A percentile compares a stretch with the other conserved stretches of the same genome.
phyloP scores from a whole-genome alignment of 2,329 filamentous ascomycete species.

The Lecanicillium sp. region DNA sequence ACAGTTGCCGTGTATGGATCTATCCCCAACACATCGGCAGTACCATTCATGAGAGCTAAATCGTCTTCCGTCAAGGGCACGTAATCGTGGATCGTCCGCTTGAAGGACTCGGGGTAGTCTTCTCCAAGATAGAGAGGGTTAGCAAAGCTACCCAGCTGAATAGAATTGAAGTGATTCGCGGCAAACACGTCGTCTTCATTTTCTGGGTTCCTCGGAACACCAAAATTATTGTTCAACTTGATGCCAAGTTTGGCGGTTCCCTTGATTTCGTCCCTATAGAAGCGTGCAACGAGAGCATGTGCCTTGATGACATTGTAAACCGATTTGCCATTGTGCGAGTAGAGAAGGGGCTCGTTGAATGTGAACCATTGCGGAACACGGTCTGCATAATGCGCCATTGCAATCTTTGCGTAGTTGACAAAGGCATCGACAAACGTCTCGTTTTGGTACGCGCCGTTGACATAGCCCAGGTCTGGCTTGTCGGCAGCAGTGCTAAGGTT shows the following conservation, averaged over 20 bases:
- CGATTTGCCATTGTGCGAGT: slow-evolving; percentile 28
- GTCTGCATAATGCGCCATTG: slow-evolving; percentile 42
- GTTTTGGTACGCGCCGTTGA: slow-evolving; percentile 36
- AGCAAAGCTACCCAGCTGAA: slow-evolving; percentile 41
- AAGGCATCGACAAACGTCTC: slow-evolving; percentile 41
- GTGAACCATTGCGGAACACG: slow-evolving; percentile 45
- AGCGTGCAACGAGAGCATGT: slow-evolving; percentile 42
- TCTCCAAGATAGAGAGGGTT: slow-evolving; percentile 44
- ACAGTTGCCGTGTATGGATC: slow-evolving; percentile 52
- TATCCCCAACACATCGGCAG: slow-evolving; percentile 47
- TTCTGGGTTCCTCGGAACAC: slow-evolving; percentile 33
- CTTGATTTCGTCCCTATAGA: slow-evolving; percentile 45
- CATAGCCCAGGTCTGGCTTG: slow-evolving; percentile 26
- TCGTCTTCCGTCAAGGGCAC: slow-evolving; percentile 39
- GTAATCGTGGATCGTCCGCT: slow-evolving; percentile 35
- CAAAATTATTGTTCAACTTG: slow-evolving; percentile 44
- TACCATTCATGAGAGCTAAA: slow-evolving; percentile 39
- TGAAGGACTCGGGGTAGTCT: slow-evolving; percentile 41
- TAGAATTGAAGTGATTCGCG: slow-evolving; percentile 36
- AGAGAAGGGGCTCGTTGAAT: slow-evolving; percentile 43
- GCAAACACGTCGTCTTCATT: slow-evolving; percentile 35
- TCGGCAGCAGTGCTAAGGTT: slow-evolving; percentile 18
- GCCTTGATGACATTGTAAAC: slow-evolving; percentile 36
- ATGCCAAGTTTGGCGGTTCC: slow-evolving; percentile 41
- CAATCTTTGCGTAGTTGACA: slow-evolving; percentile 44